A percentile compares a stretch with the other conserved stretches of the same genome.
These are phyloP conservation scores for Carnegiea gigantea DNA, from an alignment of 179 eudicot species.

Conservation along the genomic window DNA sequence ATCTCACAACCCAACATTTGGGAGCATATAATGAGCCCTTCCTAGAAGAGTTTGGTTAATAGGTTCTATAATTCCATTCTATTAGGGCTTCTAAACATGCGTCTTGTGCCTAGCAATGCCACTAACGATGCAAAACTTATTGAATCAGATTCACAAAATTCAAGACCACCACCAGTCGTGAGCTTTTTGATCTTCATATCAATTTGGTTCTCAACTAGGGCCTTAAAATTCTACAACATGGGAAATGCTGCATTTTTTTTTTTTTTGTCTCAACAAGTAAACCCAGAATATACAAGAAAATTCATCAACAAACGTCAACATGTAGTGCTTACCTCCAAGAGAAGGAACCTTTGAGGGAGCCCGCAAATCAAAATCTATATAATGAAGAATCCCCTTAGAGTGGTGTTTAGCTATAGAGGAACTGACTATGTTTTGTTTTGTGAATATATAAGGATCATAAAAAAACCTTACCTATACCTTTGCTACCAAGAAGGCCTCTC, in stretches of 20 bases:
- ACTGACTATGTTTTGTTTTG: neutral
- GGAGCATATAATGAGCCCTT: no score
- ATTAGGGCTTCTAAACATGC: no score
- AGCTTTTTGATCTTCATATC: neutral
- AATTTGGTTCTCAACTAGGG: neutral
- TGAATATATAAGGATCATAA: neutral
- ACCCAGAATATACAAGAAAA: neutral
- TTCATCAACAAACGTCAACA: neutral
- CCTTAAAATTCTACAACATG: neutral
- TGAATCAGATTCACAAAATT: neutral
- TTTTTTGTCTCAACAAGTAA: neutral
- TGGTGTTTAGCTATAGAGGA: neutral
- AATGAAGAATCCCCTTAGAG: neutral
- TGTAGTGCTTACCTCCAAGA: neutral
- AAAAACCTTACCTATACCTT: neutral
- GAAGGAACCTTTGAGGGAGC: neutral
- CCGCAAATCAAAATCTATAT: neutral
- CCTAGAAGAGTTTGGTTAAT: no score
- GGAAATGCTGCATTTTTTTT: neutral
- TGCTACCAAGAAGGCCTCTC: neutral
- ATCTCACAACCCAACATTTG: no score
- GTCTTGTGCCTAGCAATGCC: no score
- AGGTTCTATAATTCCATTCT: no score
- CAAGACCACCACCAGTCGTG: neutral
- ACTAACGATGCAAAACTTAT: neutral